These are phyloP conservation scores for Chlamydomonas sphaeroides DNA, from an alignment of 139 green algal genomes.

Conservation along the genomic window DNA sequence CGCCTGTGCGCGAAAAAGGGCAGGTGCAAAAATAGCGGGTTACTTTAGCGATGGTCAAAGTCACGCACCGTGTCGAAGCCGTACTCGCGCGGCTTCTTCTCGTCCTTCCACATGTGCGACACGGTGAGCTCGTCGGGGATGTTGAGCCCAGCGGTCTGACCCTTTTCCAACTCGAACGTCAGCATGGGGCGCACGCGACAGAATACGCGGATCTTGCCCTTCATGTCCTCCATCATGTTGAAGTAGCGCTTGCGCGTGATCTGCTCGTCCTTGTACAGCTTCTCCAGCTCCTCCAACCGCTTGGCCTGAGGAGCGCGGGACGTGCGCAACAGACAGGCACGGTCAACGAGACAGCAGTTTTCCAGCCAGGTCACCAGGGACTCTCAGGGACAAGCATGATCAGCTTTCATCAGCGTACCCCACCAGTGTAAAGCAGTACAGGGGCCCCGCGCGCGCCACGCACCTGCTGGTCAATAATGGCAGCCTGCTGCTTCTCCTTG, in stretches of 20 bases:
- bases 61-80: slow-evolving; percentile 86
- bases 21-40: too few relatives aligned
- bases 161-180: slow-evolving; percentile 76
- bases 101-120: slow-evolving; percentile 90
- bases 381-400: too few relatives aligned
- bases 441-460: too few relatives aligned
- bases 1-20: too few relatives aligned
- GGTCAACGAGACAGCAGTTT: too few relatives aligned
- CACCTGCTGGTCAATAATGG: slow-evolving; percentile 86
- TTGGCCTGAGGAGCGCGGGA: slow-evolving; percentile 74
- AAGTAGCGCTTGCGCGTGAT: slow-evolving; percentile 81
- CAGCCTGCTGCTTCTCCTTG: slow-evolving; percentile 88
- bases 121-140: slow-evolving; percentile 91
- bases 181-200: slow-evolving; percentile 90
- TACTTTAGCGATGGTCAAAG: too few relatives aligned
- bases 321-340: too few relatives aligned
- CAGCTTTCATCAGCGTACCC: too few relatives aligned
- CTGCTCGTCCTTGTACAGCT: slow-evolving; percentile 91
- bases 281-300: slow-evolving; percentile 94
- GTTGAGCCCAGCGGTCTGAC: slow-evolving; percentile 57
- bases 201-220: slow-evolving; percentile 98
- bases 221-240: slow-evolving; percentile 96
- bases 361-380: too few relatives aligned
- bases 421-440: too few relatives aligned
- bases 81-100: slow-evolving; percentile 90